A percentile compares a stretch with the other conserved stretches of the same genome.
phyloP scores from a whole-genome alignment of 371 early-diverging fungal genomes.

The Lichtheimia ramosa region DNA sequence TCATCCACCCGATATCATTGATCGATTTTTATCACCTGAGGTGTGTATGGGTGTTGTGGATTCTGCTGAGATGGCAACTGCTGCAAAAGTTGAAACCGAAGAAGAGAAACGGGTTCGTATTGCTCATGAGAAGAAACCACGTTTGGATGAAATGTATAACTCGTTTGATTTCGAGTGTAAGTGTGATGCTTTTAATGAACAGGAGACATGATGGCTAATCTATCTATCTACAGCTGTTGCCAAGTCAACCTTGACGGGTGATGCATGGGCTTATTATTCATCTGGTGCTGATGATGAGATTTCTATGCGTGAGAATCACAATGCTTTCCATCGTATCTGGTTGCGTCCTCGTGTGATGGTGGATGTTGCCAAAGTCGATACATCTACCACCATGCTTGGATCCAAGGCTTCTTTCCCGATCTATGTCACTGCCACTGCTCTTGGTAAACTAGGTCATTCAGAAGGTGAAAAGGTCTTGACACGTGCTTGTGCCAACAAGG shows the following conservation, averaged over 20 bases:
- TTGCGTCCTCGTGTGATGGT: constrained; percentile 78
- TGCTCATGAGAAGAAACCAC: constrained; percentile 54
- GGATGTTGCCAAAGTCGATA: constrained; percentile 67
- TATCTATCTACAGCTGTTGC: constrained; percentile 63
- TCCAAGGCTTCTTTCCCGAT: constrained; percentile 51
- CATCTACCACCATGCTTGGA: constrained; percentile 67
- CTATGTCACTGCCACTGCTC: constrained; percentile 62
- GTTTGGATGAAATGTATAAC: constrained; percentile 64
- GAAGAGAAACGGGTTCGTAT: constrained; percentile 37
- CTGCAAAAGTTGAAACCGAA: constrained; percentile 32
- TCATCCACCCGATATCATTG: constrained; percentile 59
- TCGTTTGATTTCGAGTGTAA: constrained; percentile 74
- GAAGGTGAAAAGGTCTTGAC: constrained; percentile 77
- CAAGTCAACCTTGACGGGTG: constrained; percentile 48
- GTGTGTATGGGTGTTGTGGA: constrained; percentile 56
- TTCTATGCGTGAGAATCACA: constrained; percentile 78
- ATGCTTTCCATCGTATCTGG: constrained; percentile 75
- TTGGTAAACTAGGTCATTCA: constrained; percentile 76
- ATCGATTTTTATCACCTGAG: constrained; percentile 52
- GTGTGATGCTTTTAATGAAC: background rate
- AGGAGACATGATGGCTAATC: no score
- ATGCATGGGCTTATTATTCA: constrained; percentile 88
- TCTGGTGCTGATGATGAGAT: constrained; percentile 86
- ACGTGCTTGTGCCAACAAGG: constrained; percentile 52
- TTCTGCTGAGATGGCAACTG: constrained; percentile 21